These are phyloP conservation scores for Aspergillus caelatus DNA, from an alignment of 2,329 filamentous ascomycete species.

Conservation along the genomic window DNA sequence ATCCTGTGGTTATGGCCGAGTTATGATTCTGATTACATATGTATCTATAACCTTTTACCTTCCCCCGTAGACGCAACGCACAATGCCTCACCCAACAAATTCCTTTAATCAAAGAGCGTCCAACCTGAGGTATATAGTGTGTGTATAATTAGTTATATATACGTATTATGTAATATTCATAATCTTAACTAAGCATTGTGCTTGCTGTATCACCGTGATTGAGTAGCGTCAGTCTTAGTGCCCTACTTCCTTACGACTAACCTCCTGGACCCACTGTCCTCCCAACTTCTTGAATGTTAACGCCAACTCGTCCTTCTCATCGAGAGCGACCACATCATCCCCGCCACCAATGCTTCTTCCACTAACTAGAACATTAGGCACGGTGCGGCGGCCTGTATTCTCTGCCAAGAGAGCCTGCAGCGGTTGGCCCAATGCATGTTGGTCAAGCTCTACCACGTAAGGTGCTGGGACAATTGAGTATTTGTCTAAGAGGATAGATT, in stretches of 20 bases:
- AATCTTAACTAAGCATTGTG: too few species aligned
- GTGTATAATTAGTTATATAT: background rate
- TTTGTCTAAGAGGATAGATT: constrained; percentile 78
- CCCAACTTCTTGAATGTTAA: constrained; percentile 74
- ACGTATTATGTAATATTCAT: background rate
- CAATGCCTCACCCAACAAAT: background rate
- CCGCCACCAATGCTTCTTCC: constrained; percentile 87
- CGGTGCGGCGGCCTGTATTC: constrained; percentile 79
- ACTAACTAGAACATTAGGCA: constrained; percentile 89
- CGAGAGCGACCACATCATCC: constrained; percentile 78
- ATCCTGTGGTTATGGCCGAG: background rate
- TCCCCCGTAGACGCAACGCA: background rate
- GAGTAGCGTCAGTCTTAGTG: constrained; percentile 2
- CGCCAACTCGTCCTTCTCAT: constrained; percentile 67
- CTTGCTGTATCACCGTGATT: background rate
- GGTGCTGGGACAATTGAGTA: constrained; percentile 83
- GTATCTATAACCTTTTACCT: background rate
- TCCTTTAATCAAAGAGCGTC: background rate
- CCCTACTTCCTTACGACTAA: constrained; percentile 26
- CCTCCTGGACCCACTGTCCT: constrained; percentile 62
- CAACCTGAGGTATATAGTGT: background rate
- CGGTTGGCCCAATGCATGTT: constrained; percentile 71
- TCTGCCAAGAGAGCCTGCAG: constrained; percentile 73
- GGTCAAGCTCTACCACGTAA: constrained; percentile 87
- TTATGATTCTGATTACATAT: background rate